Percentiles rank a stretch among this genome's conserved stretches.
phyloP scores from a whole-genome alignment of 495 filamentous ascomycete genomes.

The Aspergillus cristatus region DNA sequence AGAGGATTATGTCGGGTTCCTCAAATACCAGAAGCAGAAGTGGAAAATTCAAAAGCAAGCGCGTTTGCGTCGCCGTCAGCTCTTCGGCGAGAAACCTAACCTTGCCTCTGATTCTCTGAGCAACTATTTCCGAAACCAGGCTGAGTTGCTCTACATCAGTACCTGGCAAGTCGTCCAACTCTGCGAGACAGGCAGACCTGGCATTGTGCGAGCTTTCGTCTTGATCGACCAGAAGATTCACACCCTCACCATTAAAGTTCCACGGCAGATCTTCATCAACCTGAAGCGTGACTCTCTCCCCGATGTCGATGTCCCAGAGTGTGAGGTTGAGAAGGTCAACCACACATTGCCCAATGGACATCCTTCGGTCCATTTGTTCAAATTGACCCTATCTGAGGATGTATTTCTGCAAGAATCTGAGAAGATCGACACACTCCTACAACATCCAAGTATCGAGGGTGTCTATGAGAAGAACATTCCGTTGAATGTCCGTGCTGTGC shows the following conservation, averaged over 20 bases:
- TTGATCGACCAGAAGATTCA: constrained; percentile 91
- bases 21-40: constrained; percentile 96
- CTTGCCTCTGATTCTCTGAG: constrained; percentile 65
- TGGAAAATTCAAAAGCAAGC: constrained; percentile 98
- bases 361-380: constrained; percentile 87
- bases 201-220: constrained; percentile 80
- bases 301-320: constrained; percentile 79
- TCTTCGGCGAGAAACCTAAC: constrained; percentile 80
- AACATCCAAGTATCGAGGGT: constrained; percentile 90
- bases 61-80: constrained; percentile 72
- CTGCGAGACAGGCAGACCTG: constrained; percentile 66
- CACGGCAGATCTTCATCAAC: constrained; percentile 84
- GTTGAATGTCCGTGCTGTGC: constrained; percentile 68
- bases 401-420: constrained; percentile 73
- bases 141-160: constrained; percentile 76
- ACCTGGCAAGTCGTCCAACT: constrained; percentile 95
- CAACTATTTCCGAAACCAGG: constrained; percentile 81
- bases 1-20: constrained; percentile 80
- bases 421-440: constrained; percentile 72
- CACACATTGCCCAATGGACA: constrained; percentile 94
- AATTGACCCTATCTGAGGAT: constrained; percentile 81
- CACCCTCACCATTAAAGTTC: constrained; percentile 77
- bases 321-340: constrained; percentile 80
- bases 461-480: constrained; percentile 93
- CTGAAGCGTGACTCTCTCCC: constrained; percentile 78